phyloP scores from a whole-genome alignment of 129 eudicot species.

The Oenanthe sinensis region DNA sequence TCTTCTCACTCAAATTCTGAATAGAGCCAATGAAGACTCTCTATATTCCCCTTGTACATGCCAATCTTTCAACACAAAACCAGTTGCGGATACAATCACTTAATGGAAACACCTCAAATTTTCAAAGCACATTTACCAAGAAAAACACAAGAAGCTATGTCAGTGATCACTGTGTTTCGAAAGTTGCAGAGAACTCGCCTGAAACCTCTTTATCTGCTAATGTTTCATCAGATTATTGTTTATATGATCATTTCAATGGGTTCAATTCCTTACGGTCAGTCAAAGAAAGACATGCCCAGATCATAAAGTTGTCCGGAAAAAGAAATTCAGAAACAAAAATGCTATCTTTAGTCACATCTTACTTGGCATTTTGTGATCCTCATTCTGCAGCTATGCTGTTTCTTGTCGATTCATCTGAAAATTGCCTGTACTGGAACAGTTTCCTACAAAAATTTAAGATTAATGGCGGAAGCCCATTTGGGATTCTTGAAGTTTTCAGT shows the following conservation, averaged over 20 bases:
- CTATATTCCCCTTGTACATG: neutral
- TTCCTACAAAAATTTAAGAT: slow-evolving; percentile 30
- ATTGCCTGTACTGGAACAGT: slow-evolving; percentile 31
- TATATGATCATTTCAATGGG: slow-evolving; percentile 3
- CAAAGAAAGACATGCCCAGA: slow-evolving; percentile 39
- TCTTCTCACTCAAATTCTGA: neutral
- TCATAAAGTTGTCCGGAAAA: slow-evolving; percentile 21
- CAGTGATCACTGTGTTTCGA: slow-evolving; percentile 9
- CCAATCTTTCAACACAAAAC: neutral
- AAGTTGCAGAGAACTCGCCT: slow-evolving; percentile 22
- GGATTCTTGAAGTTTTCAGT: slow-evolving; percentile 38
- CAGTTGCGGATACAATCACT: slow-evolving; percentile 14
- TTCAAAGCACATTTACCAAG: neutral
- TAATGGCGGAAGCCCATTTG: slow-evolving; percentile 36
- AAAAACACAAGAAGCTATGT: slow-evolving; percentile 12
- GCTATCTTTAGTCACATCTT: slow-evolving; percentile 30
- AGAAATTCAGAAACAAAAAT: slow-evolving; percentile 14
- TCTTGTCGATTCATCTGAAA: slow-evolving; percentile 26
- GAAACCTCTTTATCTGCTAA: slow-evolving; percentile 4
- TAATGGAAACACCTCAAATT: slow-evolving; percentile 11
- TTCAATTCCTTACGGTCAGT: slow-evolving; percentile 24
- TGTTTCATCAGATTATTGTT: slow-evolving; percentile 3
- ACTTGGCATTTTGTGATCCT: slow-evolving; percentile 39
- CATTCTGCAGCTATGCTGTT: slow-evolving; percentile 34
- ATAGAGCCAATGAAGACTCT: slow-evolving; percentile 8